phyloP scores from a whole-genome alignment of 805 yeast species.

The Nakazawaea peltata region DNA sequence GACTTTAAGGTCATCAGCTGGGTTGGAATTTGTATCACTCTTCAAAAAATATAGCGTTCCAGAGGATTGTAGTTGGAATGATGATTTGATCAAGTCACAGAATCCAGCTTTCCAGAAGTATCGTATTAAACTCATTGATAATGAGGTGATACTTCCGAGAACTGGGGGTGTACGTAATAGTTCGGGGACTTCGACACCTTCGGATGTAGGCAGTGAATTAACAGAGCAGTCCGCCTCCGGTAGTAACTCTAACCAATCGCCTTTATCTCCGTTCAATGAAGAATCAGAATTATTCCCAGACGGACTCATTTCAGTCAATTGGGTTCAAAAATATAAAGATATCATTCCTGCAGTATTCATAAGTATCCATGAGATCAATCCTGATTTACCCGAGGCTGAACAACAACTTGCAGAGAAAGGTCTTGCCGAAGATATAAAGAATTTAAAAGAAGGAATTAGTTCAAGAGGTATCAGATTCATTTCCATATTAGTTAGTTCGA shows the following conservation, averaged over 20 bases:
- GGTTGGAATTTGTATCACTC: constrained; percentile 22
- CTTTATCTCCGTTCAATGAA: constrained; percentile 37
- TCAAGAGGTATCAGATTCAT: constrained; percentile 24
- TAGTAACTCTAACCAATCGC: constrained; percentile 16
- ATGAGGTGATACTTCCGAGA: constrained; percentile 17
- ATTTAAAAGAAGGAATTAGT: constrained; percentile 23
- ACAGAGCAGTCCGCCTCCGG: too few species aligned
- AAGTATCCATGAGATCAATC: constrained; percentile 31
- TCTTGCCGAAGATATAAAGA: constrained; percentile 28
- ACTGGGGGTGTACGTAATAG: too few species aligned
- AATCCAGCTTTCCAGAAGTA: constrained; percentile 16
- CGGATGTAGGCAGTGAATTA: too few species aligned
- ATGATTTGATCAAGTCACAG: constrained; percentile 13
- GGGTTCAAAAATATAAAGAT: constrained; percentile 47
- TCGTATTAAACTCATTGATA: constrained; percentile 23
- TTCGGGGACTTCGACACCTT: too few species aligned
- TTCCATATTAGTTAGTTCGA: constrained; percentile 25
- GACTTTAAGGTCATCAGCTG: constrained; percentile 18
- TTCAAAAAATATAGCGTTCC: constrained; percentile 19
- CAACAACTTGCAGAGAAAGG: constrained; percentile 21
- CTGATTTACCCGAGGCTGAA: constrained; percentile 19
- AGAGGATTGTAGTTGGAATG: constrained; percentile 11
- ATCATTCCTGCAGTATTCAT: constrained; percentile 39
- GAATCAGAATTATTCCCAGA: constrained; percentile 30
- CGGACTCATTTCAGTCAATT: constrained; percentile 33